Base-by-base conservation (phyloP, 169 alveolate genomes). In the Neospora caninum region DNA sequence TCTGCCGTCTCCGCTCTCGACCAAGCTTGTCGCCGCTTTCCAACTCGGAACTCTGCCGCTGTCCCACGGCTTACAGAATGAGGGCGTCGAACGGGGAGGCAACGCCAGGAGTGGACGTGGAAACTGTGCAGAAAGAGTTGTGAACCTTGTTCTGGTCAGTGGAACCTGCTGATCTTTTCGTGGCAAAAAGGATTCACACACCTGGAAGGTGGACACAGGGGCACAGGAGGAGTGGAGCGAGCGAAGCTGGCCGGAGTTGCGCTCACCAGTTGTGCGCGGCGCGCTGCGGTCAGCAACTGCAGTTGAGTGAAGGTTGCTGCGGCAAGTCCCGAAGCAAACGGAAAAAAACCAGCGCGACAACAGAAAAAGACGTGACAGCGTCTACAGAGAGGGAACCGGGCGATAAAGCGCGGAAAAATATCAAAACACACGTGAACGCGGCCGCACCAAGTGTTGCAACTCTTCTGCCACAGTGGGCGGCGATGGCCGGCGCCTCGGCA, bases 1-100 rank as follows among this genome's bases (percentile, higher is more conserved):
- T 64, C 73, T 64, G 31, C 73, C 73, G 73, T 64, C 73, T 64
- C 73, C 73, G 73, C 73, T n/a, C n/a, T 64, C 73, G 73, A 64
- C 34, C 31, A 29, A 16, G 73, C 25, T 27, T 22, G 73, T 64
- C 73, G 73, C 73, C 73, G n/a, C 34, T 64, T 49, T 49, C 58
- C 58, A 49, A 49, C 58, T 13, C 13, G 22, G 13, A 49, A 4
- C 13, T 13, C 58, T 4, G 22, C 13, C 13, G 13, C 58, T 13
- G 58, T 13, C 22, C 58, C 4, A 49, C 4, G 58, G 58, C 58
- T 4, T 49, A 49, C 58, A 49, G 13, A 49, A 49, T 49, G 4
- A 49, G 58, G 13, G 58, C n/a, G n/a, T n/a, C n/a, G n/a, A n/a
- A n/a, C 58, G 58, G 58, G 22, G 58, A 49, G 58, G 58, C 58